Conservation (phyloP, 2,329 filamentous ascomycete genomes). For the Aureobasidium leucospermi region DNA sequence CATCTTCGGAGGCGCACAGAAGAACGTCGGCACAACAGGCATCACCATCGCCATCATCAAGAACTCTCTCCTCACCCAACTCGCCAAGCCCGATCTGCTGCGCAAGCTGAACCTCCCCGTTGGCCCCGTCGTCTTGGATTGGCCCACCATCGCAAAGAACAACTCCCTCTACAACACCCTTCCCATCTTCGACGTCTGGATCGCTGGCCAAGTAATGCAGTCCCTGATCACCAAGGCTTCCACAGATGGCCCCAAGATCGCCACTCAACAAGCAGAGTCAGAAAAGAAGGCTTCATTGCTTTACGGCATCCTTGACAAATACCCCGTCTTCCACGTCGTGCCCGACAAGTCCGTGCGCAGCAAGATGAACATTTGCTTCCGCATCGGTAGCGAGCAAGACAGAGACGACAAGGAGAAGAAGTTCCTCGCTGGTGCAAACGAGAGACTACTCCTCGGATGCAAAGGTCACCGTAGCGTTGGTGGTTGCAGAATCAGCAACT, state of each 20-base stretch:
- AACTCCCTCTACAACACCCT: slow-evolving; percentile 95
- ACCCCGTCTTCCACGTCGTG: slow-evolving; percentile 70
- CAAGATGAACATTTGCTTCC: slow-evolving; percentile 93
- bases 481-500: slow-evolving; percentile 80
- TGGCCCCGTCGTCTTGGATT: slow-evolving; percentile 72
- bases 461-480: slow-evolving; percentile 86
- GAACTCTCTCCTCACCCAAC: slow-evolving; percentile 64
- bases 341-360: slow-evolving; percentile 69
- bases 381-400: slow-evolving; percentile 58
- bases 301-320: slow-evolving; percentile 68
- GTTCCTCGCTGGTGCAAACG: slow-evolving; percentile 68
- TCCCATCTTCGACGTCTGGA: slow-evolving; percentile 88
- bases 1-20: slow-evolving; percentile 88
- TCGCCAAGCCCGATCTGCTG: slow-evolving; percentile 62
- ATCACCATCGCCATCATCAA: slow-evolving; percentile 80
- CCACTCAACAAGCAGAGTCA: slow-evolving; percentile 67
- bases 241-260: slow-evolving; percentile 55
- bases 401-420: slow-evolving; percentile 59
- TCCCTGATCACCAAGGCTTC: slow-evolving; percentile 52
- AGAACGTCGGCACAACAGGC: slow-evolving; percentile 83
- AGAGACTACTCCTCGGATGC: slow-evolving; percentile 64
- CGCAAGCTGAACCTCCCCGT: slow-evolving; percentile 69
- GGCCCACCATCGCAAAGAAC: slow-evolving; percentile 80
- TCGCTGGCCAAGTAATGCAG: slow-evolving; percentile 82
- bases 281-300: slow-evolving; percentile 68